phyloP scores from a whole-genome alignment of 352 stramenopile species.

The Pythium aristosporum region DNA sequence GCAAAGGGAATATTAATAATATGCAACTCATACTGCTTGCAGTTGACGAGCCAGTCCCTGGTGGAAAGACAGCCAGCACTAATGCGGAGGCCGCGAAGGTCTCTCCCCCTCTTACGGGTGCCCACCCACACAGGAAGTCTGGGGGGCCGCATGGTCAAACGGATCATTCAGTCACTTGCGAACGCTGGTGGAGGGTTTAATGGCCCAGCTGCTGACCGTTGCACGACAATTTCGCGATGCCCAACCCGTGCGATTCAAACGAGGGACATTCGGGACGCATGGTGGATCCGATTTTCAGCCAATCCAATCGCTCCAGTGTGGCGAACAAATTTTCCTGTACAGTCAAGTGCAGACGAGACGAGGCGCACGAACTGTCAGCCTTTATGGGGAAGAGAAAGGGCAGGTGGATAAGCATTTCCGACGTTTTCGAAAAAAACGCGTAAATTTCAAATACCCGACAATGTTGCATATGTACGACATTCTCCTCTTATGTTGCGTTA shows the following conservation, averaged over 20 bases:
- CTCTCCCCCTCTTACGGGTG: no score
- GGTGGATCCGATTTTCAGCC: neutral
- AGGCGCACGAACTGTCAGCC: neutral
- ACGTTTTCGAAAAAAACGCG: neutral
- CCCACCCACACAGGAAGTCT: no score
- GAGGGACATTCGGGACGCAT: neutral
- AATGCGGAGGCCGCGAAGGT: no score
- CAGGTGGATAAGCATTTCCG: neutral
- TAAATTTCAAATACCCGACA: neutral
- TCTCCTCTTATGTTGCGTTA: conserved; percentile 1
- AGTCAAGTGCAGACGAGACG: neutral
- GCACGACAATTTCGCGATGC: no score
- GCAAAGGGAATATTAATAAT: no score
- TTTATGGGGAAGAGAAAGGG: conserved; percentile 1
- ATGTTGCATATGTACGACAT: neutral
- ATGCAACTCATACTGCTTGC: neutral
- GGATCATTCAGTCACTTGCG: no score
- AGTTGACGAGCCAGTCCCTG: neutral
- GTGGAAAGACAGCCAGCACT: no score
- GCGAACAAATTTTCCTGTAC: conserved; percentile 19
- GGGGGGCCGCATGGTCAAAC: no score
- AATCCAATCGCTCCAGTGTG: conserved; percentile 8
- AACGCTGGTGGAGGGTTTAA: neutral
- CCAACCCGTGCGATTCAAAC: neutral
- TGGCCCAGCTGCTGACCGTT: neutral